phyloP scores from a whole-genome alignment of 768 basidiomycete species.

The Serendipita sp. region DNA sequence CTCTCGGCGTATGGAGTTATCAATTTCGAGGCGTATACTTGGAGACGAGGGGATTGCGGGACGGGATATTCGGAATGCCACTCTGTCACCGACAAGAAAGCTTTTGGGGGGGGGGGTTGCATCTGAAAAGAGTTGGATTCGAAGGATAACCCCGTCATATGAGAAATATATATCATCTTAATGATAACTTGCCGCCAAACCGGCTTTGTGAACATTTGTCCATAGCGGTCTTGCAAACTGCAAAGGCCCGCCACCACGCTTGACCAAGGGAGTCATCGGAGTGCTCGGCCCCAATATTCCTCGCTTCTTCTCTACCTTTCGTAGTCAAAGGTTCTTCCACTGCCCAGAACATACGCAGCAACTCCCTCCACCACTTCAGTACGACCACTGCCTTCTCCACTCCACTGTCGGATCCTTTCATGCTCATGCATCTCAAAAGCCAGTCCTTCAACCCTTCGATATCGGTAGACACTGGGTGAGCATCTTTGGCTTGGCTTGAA shows the following conservation, averaged over 20 bases:
- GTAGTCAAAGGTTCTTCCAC: neutral
- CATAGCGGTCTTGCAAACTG: constrained; percentile 49
- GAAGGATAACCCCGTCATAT: too few relatives aligned
- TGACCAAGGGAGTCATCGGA: constrained; percentile 23
- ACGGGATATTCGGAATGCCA: too few relatives aligned
- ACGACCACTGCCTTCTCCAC: constrained; percentile 55
- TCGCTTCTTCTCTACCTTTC: neutral
- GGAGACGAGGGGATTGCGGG: too few relatives aligned
- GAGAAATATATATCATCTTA: constrained; percentile 27
- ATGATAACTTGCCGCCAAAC: constrained; percentile 56
- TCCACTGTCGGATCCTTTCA: constrained; percentile 41
- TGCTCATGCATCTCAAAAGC: constrained; percentile 50
- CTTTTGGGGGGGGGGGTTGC: too few relatives aligned
- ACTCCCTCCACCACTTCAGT: constrained; percentile 68
- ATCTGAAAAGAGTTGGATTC: too few relatives aligned
- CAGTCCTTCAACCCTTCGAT: constrained; percentile 61
- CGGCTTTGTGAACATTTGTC: constrained; percentile 47
- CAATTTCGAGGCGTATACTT: too few relatives aligned
- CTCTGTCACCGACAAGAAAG: too few relatives aligned
- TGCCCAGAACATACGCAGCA: constrained; percentile 24
- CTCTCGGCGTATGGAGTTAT: too few relatives aligned
- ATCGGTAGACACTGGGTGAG: constrained; percentile 56
- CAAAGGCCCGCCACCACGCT: constrained; percentile 74
- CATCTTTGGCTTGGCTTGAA: constrained; percentile 31
- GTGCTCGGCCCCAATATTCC: constrained; percentile 6